Evolutionary conservation across 805 yeast species (phyloP), one percentile per base, ranked within the genome.

Genomic region (Wickerhamia fluorescens): DNA sequence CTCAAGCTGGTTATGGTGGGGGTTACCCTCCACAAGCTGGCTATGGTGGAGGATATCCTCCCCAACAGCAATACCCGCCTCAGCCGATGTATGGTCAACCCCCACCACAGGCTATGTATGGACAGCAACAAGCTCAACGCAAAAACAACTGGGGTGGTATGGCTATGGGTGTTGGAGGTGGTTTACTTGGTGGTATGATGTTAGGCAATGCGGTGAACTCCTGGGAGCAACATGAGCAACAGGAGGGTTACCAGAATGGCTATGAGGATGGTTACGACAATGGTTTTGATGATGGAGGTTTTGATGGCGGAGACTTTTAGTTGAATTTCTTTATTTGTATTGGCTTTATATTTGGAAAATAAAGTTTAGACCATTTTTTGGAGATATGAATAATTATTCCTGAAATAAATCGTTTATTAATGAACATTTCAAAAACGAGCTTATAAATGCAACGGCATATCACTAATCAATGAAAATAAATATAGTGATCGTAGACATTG

Each of bases 141-240:
- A 61, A 51, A 9, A 31, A 37, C 6, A 57, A 64, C 27, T 71
- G 68, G 21, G 63, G 66, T 2, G 78, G 78, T 30, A 68, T 75
- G 57, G 64, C 63, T 16, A 34, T 62, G 52, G 70, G 68, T 35
- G 56, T 57, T 3, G 67, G 66, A 11, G 70, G 64, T 30, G 86
- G 85, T 52, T 49, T 77, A 31, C 44, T 76, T 6, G 84, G 83
- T 33, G 84, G 83, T 25, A 53, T 70, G 53, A 41, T 75, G 39
- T 43, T 75, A 24, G 69, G 68, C 6, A 57, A 64, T 20, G 68
- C 69, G 25, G 40, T 73, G 35, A 49, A 51, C 24, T 49, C 49
- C 24, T 48, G 32, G 10, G 47, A 46, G 11, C 40, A 51, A 23
- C 49, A 51, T 22, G 50, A 45, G 31, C 34, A 47, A 36, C 29